Conservation (phyloP, 305 asterid species). For the Fraxinus platypoda region DNA sequence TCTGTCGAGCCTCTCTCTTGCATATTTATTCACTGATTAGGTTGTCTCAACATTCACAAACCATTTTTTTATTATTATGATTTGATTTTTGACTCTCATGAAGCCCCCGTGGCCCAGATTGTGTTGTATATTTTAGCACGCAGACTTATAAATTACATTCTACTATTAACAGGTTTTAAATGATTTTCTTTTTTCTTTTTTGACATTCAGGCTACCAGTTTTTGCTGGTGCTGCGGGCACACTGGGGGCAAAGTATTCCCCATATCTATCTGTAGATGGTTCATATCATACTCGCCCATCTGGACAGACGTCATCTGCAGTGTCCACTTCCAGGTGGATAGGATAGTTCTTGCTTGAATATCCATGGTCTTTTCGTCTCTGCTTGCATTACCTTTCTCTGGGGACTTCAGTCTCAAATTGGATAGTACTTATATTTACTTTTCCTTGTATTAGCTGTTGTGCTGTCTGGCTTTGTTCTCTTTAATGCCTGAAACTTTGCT, state of each 20-base stretch:
- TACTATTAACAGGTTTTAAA: not conserved
- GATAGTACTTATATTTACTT: not conserved
- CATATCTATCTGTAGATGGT: constrained; percentile 74
- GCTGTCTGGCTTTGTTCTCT: not conserved
- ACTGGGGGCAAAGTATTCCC: constrained; percentile 70
- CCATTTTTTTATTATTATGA: not conserved
- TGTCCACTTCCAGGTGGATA: constrained; percentile 58
- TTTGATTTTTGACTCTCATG: not conserved
- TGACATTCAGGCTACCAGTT: constrained; percentile 76
- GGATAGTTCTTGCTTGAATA: not conserved
- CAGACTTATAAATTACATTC: not conserved
- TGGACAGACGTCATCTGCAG: constrained; percentile 52
- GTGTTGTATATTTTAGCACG: not conserved
- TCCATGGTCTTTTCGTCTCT: not conserved
- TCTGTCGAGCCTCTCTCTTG: not conserved
- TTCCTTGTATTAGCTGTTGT: not conserved
- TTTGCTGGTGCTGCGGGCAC: constrained; percentile 93
- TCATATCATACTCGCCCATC: constrained; percentile 68
- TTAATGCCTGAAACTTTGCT: not conserved
- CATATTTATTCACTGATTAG: not conserved
- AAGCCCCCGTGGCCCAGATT: not conserved
- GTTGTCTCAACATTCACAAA: not conserved
- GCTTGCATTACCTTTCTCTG: not conserved
- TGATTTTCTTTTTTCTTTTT: not conserved
- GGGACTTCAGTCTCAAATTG: not conserved